Evolutionary conservation across 139 green algal genomes (phyloP).

Genomic region (Marvania coccoides): DNA sequence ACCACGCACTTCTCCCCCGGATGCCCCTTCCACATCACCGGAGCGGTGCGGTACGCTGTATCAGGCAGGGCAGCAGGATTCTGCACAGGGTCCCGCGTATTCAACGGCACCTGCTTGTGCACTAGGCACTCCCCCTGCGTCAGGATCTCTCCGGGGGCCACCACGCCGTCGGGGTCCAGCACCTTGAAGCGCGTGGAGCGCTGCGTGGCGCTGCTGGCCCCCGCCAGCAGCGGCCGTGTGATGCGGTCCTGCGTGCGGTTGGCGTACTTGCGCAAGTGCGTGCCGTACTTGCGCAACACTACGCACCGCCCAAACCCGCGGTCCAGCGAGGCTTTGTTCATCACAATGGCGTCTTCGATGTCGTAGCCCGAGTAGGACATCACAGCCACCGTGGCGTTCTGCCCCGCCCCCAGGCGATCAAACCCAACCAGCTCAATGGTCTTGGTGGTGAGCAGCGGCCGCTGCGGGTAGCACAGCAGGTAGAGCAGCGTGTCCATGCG

Average conservation of each 20-base stretch:
- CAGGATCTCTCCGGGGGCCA: slow-evolving; percentile 74
- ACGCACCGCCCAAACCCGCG: slow-evolving; percentile 96
- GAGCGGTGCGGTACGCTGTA: slow-evolving; percentile 31
- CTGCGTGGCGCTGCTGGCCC: not conserved
- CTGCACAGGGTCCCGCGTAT: slow-evolving; percentile 65
- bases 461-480: slow-evolving; percentile 91
- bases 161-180: slow-evolving; percentile 88
- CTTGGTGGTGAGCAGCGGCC: slow-evolving; percentile 92
- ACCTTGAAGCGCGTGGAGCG: slow-evolving; percentile 33
- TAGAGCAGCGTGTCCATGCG: slow-evolving; percentile 97
- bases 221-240: slow-evolving; percentile 27
- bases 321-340: slow-evolving; percentile 94
- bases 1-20: slow-evolving; percentile 73
- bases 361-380: slow-evolving; percentile 94
- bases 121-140: slow-evolving; percentile 69
- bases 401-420: slow-evolving; percentile 91
- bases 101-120: slow-evolving; percentile 86
- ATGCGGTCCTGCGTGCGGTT: slow-evolving; percentile 87
- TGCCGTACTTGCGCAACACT: slow-evolving; percentile 80
- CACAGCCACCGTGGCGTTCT: slow-evolving; percentile 97
- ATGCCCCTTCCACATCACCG: slow-evolving; percentile 62
- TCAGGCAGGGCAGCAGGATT: slow-evolving; percentile 59
- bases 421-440: slow-evolving; percentile 92
- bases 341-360: slow-evolving; percentile 97
- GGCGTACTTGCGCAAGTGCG: slow-evolving; percentile 76